Conservation (phyloP, 2,329 filamentous ascomycete species). For the Colletotrichum sojae region DNA sequence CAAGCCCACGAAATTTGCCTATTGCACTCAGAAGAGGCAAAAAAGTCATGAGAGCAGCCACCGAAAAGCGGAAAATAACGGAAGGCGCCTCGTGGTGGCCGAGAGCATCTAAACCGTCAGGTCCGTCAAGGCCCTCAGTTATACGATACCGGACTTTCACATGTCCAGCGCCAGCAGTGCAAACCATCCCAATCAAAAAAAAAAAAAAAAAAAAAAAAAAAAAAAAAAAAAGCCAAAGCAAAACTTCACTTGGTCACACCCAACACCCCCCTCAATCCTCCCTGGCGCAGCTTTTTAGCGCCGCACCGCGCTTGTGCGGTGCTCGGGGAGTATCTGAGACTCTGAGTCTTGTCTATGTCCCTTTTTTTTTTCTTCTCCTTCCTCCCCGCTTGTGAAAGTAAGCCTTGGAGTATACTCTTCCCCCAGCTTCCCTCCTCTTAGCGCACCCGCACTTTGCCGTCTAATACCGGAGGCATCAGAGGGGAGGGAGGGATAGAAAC, state of each 20-base stretch:
- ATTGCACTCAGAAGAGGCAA: too few species aligned
- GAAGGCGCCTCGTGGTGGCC: neutral
- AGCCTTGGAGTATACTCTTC: too few species aligned
- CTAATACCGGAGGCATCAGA: neutral
- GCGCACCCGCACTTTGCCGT: neutral
- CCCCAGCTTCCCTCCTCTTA: constrained; percentile 3
- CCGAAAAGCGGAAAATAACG: too few species aligned
- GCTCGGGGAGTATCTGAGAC: too few species aligned
- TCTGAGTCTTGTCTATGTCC: too few species aligned
- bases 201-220: neutral
- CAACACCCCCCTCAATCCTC: neutral
- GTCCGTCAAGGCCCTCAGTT: neutral
- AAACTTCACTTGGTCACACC: neutral
- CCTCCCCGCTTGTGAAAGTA: too few species aligned
- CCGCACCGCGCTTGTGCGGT: neutral
- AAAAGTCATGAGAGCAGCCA: too few species aligned
- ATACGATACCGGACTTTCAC: constrained; percentile 34
- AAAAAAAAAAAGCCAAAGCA: constrained; percentile 21
- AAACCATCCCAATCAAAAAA: neutral
- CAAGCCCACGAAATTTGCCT: too few species aligned
- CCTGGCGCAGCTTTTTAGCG: constrained; percentile 14
- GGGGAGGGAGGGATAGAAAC: neutral
- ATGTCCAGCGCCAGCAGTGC: constrained; percentile 5
- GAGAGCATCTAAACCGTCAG: too few species aligned
- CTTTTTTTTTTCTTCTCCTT: too few species aligned